A percentile compares a stretch with the other conserved stretches of the same genome.
phyloP scores from a whole-genome alignment of 106 monocot genomes.

The Vanilla planifolia region DNA sequence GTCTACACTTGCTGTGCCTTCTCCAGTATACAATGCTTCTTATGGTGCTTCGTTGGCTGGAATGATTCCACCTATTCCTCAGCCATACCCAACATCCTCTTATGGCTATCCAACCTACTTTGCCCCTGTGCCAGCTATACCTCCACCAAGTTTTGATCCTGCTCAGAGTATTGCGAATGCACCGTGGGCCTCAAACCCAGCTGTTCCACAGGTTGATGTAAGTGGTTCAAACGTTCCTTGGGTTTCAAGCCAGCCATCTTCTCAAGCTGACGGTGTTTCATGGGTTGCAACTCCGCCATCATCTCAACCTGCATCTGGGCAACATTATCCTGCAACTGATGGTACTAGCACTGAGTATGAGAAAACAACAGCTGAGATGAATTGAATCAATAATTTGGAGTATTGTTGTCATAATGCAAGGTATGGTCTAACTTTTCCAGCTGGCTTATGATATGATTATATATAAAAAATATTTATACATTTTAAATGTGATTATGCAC shows the following conservation, averaged over 20 bases:
- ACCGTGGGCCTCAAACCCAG: slow-evolving; percentile 16
- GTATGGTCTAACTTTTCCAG: not conserved
- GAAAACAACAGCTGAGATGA: slow-evolving; percentile 52
- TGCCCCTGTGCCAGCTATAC: slow-evolving; percentile 19
- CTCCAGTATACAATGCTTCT: slow-evolving; percentile 19
- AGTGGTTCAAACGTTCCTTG: too few relatives aligned
- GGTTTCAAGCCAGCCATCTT: slow-evolving; percentile 2
- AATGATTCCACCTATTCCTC: not conserved
- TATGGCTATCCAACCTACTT: slow-evolving; percentile 35
- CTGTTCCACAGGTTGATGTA: not conserved
- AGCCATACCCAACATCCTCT: slow-evolving; percentile 30
- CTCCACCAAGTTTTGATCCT: slow-evolving; percentile 19
- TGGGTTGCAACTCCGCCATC: slow-evolving; percentile 11
- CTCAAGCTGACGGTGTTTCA: slow-evolving; percentile 16
- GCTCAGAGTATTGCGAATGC: slow-evolving; percentile 19
- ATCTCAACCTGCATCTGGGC: slow-evolving; percentile 19
- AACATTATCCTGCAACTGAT: slow-evolving; percentile 19
- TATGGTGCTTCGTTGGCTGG: slow-evolving; percentile 10
- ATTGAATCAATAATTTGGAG: slow-evolving; percentile 20
- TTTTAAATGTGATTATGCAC: not conserved
- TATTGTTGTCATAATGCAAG: slow-evolving; percentile 5
- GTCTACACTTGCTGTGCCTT: slow-evolving; percentile 12
- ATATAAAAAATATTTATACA: not conserved
- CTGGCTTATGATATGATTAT: not conserved
- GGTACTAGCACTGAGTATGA: slow-evolving; percentile 54